A percentile compares a stretch with the other conserved stretches of the same genome.
These are phyloP conservation scores for Triticum turgidum DNA, from an alignment of 176 grass and related monocot genomes.

Conservation along the genomic window DNA sequence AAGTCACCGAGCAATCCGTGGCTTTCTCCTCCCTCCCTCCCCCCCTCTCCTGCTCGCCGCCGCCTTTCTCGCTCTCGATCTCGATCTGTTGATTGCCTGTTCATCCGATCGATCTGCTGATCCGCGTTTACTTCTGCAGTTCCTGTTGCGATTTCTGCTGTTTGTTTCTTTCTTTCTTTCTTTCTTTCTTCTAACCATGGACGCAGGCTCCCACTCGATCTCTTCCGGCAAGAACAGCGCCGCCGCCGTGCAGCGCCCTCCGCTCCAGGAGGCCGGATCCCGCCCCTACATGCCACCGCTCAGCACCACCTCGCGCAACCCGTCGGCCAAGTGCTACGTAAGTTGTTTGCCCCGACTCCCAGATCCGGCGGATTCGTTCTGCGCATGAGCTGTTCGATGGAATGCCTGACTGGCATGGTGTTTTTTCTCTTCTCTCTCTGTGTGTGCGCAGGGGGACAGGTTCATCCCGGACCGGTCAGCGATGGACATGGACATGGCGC, in stretches of 20 bases:
- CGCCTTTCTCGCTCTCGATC: conserved; percentile 8
- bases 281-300: conserved; percentile 58
- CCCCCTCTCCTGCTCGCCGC: neutral
- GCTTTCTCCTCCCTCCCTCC: neutral
- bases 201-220: conserved; percentile 48
- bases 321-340: conserved; percentile 56
- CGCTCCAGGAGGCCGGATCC: conserved; percentile 50
- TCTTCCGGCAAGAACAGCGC: conserved; percentile 45
- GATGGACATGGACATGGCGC: conserved; percentile 75
- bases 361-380: neutral
- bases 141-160: conserved; percentile 3
- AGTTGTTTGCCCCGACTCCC: neutral
- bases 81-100: neutral
- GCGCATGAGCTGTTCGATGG: neutral
- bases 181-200: conserved; percentile 46
- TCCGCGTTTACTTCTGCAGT: neutral
- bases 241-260: conserved; percentile 28
- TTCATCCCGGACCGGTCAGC: conserved; percentile 70
- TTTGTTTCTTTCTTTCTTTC: neutral
- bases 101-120: neutral
- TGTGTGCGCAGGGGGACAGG: conserved; percentile 49
- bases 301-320: conserved; percentile 42
- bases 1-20: conserved; percentile 23
- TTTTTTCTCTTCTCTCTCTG: neutral
- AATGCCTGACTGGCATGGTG: conserved; percentile 30